Base-by-base conservation (phyloP, 805 yeast species). In the Wickerhamiella lipophila region DNA sequence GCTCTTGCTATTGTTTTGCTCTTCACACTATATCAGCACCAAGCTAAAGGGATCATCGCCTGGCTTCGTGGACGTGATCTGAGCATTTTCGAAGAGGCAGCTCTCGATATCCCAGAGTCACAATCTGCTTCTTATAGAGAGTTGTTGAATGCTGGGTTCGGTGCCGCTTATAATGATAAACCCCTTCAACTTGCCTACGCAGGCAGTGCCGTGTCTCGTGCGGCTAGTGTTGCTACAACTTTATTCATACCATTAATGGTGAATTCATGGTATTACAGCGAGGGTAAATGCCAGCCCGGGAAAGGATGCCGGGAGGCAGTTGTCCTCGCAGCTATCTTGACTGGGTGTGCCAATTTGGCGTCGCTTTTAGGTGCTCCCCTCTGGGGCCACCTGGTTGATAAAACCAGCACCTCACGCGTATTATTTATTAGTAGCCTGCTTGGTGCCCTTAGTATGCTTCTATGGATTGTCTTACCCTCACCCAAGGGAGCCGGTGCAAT, bases 161-260 rank as follows among this genome's bases (percentile, higher is more conserved):
- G 59, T 2, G 69, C 71, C 13, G 76, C 80, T 1, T 54, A 62
- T 21, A 60, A 65, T 46, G 73, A 74, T 58, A 68, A 69, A 11
- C 66, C 70, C 30, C 68, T 79, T 21, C 68, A 72, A 39, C 58
- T 78, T 21, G 79, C 85, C 0, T 81, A 78, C 56, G 55, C 72
- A 15, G 83, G 83, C 5, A 74, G 77, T 1, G 73, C 79, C 53
- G 75, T 79, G 15, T 76, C 86, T 3, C 72, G 87, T 45, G 70
- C 83, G 4, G 73, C 79, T 2, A 72, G 83, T 1, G 78, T 81
- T 1, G 68, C 73, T 2, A 69, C 74, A 7, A 64, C 83, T 0
- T 70, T 78, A 4, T 81, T 79, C 60, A 69, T 81, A 22, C 88
- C 88, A 3, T 64, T 80, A 34, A 69, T 73, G 60, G 78, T 80